A percentile compares a stretch with the other conserved stretches of the same genome.
Evolutionary conservation across 164 flowering plant species (phyloP).

Genomic region (Taxillus chinensis): DNA sequence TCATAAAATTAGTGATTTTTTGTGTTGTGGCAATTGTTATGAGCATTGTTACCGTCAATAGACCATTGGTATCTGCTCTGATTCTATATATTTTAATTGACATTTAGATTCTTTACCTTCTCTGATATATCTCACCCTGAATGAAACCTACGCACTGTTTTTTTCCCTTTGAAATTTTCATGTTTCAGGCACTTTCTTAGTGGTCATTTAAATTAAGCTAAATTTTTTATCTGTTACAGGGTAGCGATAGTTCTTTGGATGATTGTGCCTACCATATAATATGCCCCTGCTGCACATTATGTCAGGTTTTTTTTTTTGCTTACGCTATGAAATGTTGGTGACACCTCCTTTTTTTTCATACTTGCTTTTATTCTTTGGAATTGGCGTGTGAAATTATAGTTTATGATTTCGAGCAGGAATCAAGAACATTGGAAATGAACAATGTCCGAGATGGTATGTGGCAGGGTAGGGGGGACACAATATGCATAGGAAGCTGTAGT

Average conservation of each 20-base stretch:
- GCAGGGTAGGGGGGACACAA: constrained; percentile 93
- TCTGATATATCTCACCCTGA: too few species aligned
- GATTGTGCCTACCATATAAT: constrained; percentile 69
- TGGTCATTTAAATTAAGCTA: too few species aligned
- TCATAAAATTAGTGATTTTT: too few species aligned
- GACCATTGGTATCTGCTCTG: too few species aligned
- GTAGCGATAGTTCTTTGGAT: constrained; percentile 55
- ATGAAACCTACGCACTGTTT: too few species aligned
- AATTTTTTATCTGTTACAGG: constrained; percentile 29
- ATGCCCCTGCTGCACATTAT: constrained; percentile 71
- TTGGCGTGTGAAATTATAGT: background rate
- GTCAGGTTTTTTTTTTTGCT: constrained; percentile 35
- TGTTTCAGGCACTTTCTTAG: background rate
- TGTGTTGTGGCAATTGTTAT: too few species aligned
- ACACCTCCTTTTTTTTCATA: background rate
- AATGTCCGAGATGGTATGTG: constrained; percentile 84
- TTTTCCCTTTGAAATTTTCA: background rate
- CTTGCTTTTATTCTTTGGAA: background rate
- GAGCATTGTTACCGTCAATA: too few species aligned
- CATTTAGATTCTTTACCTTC: too few species aligned
- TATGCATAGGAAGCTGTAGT: constrained; percentile 54
- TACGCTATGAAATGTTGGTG: background rate
- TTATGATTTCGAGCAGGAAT: constrained; percentile 40
- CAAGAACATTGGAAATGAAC: constrained; percentile 90
- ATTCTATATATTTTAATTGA: too few species aligned